Evolutionary conservation across 345 rosid species (phyloP).

Genomic region (Eutrema yunnanense): DNA sequence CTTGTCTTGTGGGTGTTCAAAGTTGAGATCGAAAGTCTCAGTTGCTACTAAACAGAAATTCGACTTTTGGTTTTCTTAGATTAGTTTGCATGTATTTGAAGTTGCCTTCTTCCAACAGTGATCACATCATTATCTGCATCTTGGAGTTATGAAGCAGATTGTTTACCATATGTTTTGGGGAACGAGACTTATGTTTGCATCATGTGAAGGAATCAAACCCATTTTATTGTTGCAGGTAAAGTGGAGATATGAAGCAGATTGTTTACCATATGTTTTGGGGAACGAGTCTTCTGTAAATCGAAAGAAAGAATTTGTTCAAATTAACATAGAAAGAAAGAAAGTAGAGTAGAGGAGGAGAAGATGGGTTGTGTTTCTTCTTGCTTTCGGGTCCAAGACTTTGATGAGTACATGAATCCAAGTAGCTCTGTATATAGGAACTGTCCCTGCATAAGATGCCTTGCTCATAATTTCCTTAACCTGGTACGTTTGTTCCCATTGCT

Average conservation of each 20-base stretch:
- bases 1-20: neutral
- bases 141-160: neutral
- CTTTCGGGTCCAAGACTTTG: conserved; percentile 55
- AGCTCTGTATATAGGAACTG: conserved; percentile 76
- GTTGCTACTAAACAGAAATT: neutral
- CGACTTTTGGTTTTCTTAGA: neutral
- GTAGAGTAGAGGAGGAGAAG: conserved; percentile 28
- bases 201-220: neutral
- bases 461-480: conserved; percentile 63
- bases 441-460: conserved; percentile 67
- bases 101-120: neutral
- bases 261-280: neutral
- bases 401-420: conserved; percentile 73
- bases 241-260: conserved; percentile 11
- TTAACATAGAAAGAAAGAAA: conserved; percentile 16
- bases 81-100: neutral
- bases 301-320: neutral
- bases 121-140: conserved; percentile 1
- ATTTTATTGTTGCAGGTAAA: conserved; percentile 34
- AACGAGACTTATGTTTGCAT: conserved; percentile 3
- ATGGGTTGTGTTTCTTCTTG: conserved; percentile 96
- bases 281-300: conserved; percentile 15
- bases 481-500: conserved; percentile 35
- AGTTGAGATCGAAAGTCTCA: neutral
- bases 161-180: neutral